Evolutionary conservation across 768 basidiomycete species (phyloP), one percentile per base, ranked within the genome.

Genomic region (Leucocoprinus leucothites): DNA sequence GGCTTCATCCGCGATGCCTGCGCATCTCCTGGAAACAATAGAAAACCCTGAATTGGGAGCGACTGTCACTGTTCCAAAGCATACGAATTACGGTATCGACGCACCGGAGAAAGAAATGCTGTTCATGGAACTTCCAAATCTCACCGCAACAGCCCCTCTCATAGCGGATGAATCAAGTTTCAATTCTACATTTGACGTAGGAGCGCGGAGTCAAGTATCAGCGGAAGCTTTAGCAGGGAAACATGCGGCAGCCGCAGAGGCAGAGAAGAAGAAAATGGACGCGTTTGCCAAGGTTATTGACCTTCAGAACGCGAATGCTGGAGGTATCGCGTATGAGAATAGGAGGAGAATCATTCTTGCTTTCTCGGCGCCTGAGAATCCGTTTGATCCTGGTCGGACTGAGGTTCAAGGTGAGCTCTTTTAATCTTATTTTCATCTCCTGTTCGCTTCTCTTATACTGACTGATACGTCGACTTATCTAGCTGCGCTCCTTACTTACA

Each of bases 311-410:
- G 89, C 96, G 16, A 91, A 89, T 61, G 89, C 92, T 25, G 75
- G 71, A 26, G 93, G 92, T n/a, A 85, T 98, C 58, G 83, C 90
- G 48, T 91, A 80, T 63, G 91, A 94, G 71, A 98, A 97, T 68
- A 77, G 89, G 57, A 76, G 83, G 65, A 78, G 93, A 58, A 87
- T 94, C 58, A 76, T 97, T 25, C 71, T 72, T 13, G 84, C 81
- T 25, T 98, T 98, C 71, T 96, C 94, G 0, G 74, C 78, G 6
- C 77, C 80, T 0, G 77, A 76, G 48, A 86, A 82, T 59, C 79
- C 79, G 21, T 82, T 79, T 56, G 90, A 95, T 67, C 76, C 94
- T 0, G 95, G 94, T 40, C 76, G 89, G 40, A 79, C 91, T 1
- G 92, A 94, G 64, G 94, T 97, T 0, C 95, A 97, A 80, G 93